phyloP scores from a whole-genome alignment of 148 eudicot species.

The Heliamphora exappendiculata region DNA sequence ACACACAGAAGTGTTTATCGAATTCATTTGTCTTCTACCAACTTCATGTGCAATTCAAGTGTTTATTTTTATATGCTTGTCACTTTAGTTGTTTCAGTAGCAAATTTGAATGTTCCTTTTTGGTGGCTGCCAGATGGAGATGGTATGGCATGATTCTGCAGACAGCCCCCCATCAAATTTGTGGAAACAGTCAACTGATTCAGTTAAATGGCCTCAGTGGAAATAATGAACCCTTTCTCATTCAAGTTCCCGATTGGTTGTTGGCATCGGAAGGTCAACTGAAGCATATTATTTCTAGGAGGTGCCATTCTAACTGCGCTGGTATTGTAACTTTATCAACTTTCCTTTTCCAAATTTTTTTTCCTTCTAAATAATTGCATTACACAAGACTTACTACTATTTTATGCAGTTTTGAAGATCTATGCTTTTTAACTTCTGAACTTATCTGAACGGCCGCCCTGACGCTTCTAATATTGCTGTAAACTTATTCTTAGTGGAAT shows the following conservation, averaged over 20 bases:
- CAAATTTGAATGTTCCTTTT: neutral
- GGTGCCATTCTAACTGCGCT: neutral
- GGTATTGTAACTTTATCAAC: neutral
- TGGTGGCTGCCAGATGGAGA: constrained; percentile 58
- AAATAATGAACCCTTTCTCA: constrained; percentile 18
- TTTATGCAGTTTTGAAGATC: neutral
- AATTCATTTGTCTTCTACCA: neutral
- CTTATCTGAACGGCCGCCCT: neutral
- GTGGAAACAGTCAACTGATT: constrained; percentile 36
- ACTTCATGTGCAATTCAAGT: neutral
- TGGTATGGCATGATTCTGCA: constrained; percentile 71
- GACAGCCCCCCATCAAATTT: constrained; percentile 38
- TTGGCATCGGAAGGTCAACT: constrained; percentile 3
- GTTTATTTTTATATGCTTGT: neutral
- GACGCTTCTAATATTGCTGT: neutral
- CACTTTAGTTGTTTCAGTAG: neutral
- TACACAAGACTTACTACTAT: neutral
- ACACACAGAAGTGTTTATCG: neutral
- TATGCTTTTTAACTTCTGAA: neutral
- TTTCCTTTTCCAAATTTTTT: neutral
- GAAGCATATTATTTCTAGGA: neutral
- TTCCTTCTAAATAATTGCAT: neutral
- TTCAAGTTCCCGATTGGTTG: neutral
- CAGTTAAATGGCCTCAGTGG: constrained; percentile 58
- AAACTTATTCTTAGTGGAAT: neutral